These are phyloP conservation scores for Rosa chinensis DNA, from an alignment of 306 rosid species.

Conservation along the genomic window DNA sequence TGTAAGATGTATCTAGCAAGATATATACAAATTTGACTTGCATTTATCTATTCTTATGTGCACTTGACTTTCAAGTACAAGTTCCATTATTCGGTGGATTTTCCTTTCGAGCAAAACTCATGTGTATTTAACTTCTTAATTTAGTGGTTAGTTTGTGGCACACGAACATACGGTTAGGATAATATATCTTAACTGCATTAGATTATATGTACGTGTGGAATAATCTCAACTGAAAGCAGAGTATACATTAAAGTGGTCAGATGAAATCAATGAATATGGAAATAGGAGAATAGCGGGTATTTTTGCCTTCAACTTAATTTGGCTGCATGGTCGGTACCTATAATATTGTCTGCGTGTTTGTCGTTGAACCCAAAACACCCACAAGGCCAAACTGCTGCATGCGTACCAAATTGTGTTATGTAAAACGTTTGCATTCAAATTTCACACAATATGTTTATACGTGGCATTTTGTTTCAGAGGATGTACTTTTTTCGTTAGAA, in stretches of 20 bases:
- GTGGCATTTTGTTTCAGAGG: not conserved
- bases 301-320: not conserved
- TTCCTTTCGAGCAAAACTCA: not conserved
- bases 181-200: not conserved
- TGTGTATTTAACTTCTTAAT: not conserved
- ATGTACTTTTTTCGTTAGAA: not conserved
- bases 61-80: constrained; percentile 7
- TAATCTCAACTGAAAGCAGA: not conserved
- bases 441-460: not conserved
- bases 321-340: not conserved
- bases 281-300: not conserved
- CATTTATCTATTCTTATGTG: not conserved
- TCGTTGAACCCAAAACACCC: not conserved
- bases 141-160: not conserved
- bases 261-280: not conserved
- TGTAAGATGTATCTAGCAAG: constrained; percentile 6
- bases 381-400: not conserved
- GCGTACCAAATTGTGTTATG: not conserved
- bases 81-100: not conserved
- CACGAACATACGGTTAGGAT: not conserved
- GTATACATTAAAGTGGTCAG: not conserved
- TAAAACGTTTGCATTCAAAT: not conserved
- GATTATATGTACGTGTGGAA: not conserved
- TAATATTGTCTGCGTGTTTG: not conserved
- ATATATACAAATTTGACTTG: constrained; percentile 25